These are phyloP conservation scores for Botrytis squamosa DNA, from an alignment of 2,329 filamentous ascomycete species.

Conservation along the genomic window DNA sequence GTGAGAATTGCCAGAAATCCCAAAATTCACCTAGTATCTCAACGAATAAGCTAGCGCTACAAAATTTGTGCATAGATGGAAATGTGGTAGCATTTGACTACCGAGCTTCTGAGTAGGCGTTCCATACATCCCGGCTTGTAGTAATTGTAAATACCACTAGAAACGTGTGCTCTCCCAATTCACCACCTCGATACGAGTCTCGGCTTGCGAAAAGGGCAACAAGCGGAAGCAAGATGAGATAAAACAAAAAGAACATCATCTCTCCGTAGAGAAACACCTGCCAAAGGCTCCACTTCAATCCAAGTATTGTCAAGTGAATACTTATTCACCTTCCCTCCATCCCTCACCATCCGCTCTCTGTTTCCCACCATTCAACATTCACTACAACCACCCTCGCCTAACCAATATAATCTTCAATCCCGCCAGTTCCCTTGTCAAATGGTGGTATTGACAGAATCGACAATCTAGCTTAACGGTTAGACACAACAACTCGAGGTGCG, in stretches of 20 bases:
- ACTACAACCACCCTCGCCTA: not conserved
- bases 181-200: no score
- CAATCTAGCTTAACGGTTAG: not conserved
- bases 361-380: not conserved
- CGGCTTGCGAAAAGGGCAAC: not conserved
- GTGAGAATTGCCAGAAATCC: not conserved
- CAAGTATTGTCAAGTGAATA: not conserved
- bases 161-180: no score
- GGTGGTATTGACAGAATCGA: not conserved
- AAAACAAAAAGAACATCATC: not conserved
- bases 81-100: no score
- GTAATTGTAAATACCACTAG: no score
- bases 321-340: not conserved
- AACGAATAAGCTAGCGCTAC: no score
- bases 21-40: no score
- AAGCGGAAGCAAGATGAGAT: not conserved
- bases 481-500: not conserved
- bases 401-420: not conserved
- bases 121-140: no score
- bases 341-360: not conserved
- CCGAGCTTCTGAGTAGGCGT: no score
- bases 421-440: not conserved
- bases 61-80: no score
- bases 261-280: not conserved
- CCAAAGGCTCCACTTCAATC: no score